A percentile compares a stretch with the other conserved stretches of the same genome.
phyloP scores from a whole-genome alignment of 2,329 filamentous ascomycete genomes.

The Monosporascus sp. region DNA sequence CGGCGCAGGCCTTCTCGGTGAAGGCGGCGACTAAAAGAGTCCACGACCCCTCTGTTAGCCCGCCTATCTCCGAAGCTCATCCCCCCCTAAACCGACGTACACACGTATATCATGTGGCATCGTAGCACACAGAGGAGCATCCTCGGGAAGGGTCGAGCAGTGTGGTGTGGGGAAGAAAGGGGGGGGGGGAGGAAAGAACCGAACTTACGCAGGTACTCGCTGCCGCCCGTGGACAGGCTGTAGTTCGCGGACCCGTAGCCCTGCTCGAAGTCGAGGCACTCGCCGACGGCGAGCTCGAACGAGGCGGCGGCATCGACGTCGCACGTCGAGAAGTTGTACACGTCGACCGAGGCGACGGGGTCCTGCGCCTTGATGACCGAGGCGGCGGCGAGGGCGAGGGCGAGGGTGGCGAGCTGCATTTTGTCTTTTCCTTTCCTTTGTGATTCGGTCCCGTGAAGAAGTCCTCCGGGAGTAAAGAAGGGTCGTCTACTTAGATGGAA shows the following conservation, averaged over 20 bases:
- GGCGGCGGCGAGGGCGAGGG: not conserved
- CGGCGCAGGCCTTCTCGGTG: not conserved
- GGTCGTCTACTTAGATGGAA: not conserved
- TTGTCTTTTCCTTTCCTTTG: not conserved
- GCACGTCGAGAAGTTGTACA: not conserved
- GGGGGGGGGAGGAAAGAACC: not conserved
- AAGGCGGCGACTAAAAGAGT: not conserved
- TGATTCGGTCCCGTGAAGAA: too few relatives aligned
- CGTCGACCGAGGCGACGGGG: not conserved
- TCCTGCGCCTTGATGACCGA: not conserved
- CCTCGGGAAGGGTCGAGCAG: not conserved
- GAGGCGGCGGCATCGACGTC: not conserved
- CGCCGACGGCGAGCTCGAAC: not conserved
- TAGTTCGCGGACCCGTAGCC: not conserved
- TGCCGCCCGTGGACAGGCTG: not conserved
- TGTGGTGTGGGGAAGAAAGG: not conserved
- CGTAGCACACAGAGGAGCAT: not conserved
- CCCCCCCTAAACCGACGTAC: too few relatives aligned
- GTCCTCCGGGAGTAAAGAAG: not conserved
- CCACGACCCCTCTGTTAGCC: not conserved
- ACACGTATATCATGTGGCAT: not conserved
- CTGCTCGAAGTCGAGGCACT: not conserved
- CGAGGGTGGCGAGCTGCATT: not conserved
- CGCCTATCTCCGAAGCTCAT: not conserved
- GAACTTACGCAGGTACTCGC: not conserved